phyloP scores from a whole-genome alignment of 306 rosid genomes.

The Amphicarpaea edgeworthii region DNA sequence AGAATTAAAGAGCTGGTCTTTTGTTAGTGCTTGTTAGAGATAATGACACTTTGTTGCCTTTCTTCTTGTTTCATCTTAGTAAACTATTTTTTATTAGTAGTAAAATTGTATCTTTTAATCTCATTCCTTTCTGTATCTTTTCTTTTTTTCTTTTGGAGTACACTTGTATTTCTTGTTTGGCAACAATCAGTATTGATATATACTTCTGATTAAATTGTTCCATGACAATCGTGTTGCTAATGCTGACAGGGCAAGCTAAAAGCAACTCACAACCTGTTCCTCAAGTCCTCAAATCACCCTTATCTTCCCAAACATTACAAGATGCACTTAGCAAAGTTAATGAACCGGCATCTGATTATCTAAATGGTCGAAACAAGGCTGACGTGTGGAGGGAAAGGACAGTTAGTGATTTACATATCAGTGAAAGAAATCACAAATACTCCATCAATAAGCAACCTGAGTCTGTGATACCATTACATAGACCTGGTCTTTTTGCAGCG shows the following conservation, averaged over 20 bases:
- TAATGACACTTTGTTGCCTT: slow-evolving; percentile 17
- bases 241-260: slow-evolving; percentile 67
- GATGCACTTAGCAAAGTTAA: slow-evolving; percentile 54
- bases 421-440: slow-evolving; percentile 61
- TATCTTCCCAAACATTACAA: slow-evolving; percentile 63
- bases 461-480: slow-evolving; percentile 54
- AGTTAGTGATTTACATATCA: slow-evolving; percentile 55
- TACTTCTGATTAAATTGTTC: slow-evolving; percentile 15
- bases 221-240: slow-evolving; percentile 13
- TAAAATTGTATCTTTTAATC: slow-evolving; percentile 4
- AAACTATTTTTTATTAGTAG: neutral
- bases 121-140: neutral
- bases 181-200: neutral
- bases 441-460: slow-evolving; percentile 54
- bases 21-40: slow-evolving; percentile 16
- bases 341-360: slow-evolving; percentile 58
- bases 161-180: slow-evolving; percentile 10
- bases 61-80: neutral
- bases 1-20: slow-evolving; percentile 12
- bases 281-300: slow-evolving; percentile 55
- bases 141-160: neutral
- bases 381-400: slow-evolving; percentile 65
- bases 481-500: slow-evolving; percentile 52
- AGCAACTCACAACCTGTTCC: slow-evolving; percentile 54
- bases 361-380: slow-evolving; percentile 56